These are phyloP conservation scores for Moesziomyces sp. DNA, from an alignment of 1,284 basidiomycete genomes.

Conservation along the genomic window DNA sequence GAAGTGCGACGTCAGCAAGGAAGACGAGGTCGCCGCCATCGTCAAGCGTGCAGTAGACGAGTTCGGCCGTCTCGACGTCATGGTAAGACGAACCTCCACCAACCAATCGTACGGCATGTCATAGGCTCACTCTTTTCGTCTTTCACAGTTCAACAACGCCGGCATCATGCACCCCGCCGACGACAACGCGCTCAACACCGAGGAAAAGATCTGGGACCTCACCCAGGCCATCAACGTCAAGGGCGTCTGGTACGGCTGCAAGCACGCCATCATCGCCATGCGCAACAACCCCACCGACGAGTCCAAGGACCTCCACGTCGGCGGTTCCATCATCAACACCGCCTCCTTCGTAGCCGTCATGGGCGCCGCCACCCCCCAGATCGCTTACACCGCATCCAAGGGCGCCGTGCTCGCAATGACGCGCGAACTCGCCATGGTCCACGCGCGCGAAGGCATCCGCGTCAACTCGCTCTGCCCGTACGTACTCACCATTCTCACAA, in stretches of 20 bases:
- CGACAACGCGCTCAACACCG: constrained; percentile 92
- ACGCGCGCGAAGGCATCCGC: constrained; percentile 93
- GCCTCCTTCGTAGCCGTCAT: constrained; percentile 92
- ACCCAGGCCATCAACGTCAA: constrained; percentile 91
- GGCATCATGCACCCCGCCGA: constrained; percentile 95
- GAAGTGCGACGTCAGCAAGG: constrained; percentile 88
- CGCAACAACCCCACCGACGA: constrained; percentile 82
- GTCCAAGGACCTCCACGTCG: constrained; percentile 80
- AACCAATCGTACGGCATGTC: no score
- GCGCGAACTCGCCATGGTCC: constrained; percentile 94
- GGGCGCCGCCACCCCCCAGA: constrained; percentile 93
- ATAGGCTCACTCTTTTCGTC: not conserved
- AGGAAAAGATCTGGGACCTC: constrained; percentile 85
- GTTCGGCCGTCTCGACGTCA: constrained; percentile 89
- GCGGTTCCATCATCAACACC: constrained; percentile 96
- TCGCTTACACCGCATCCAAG: constrained; percentile 79
- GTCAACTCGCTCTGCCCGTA: constrained; percentile 90
- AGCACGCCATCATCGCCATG: constrained; percentile 96
- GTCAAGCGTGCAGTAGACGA: constrained; percentile 82
- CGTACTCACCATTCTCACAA: not conserved
- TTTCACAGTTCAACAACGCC: constrained; percentile 66
- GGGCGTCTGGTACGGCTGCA: constrained; percentile 96
- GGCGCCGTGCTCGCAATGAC: constrained; percentile 98
- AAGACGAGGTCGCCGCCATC: constrained; percentile 82
- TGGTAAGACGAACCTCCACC: constrained; percentile 68